phyloP scores from a whole-genome alignment of 1,139 yeast genomes.

The Debaryomyces udenii region DNA sequence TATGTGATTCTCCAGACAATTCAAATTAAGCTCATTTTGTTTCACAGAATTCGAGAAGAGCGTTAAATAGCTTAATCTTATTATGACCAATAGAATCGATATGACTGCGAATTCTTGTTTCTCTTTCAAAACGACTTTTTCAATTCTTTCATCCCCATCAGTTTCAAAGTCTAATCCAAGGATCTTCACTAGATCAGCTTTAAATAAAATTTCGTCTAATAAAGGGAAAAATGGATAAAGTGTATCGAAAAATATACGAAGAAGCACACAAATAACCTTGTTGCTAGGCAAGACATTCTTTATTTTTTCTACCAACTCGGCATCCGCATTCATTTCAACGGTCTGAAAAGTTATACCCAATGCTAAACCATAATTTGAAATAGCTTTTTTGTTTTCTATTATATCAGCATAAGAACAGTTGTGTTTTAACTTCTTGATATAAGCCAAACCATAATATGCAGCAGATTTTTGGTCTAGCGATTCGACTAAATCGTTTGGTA shows the following conservation, averaged over 20 bases:
- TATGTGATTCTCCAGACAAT: background rate
- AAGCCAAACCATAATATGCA: constrained; percentile 14
- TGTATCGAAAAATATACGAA: constrained; percentile 35
- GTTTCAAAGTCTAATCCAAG: constrained; percentile 22
- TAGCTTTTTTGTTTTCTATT: constrained; percentile 16
- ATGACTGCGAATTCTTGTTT: constrained; percentile 31
- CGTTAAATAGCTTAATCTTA: constrained; percentile 32
- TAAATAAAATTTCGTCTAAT: constrained; percentile 40
- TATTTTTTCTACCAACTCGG: constrained; percentile 3
- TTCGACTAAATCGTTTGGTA: constrained; percentile 10
- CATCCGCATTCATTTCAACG: too few relatives aligned
- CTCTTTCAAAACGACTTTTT: constrained; percentile 25
- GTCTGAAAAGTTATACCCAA: constrained; percentile 12
- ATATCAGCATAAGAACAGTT: constrained; percentile 16
- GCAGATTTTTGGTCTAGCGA: constrained; percentile 11
- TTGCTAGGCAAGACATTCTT: constrained; percentile 9
- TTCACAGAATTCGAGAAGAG: constrained; percentile 24
- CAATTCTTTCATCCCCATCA: constrained; percentile 20
- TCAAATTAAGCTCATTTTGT: constrained; percentile 15
- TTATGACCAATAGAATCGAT: constrained; percentile 26
- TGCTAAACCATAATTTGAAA: constrained; percentile 15
- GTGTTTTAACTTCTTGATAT: constrained; percentile 18
- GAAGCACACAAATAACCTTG: constrained; percentile 10
- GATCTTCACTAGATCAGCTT: constrained; percentile 22
- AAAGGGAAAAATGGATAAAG: constrained; percentile 52